A percentile compares a stretch with the other conserved stretches of the same genome.
Conservation (phyloP, 1,284 basidiomycete species). For the Ganoderma sinense region DNA sequence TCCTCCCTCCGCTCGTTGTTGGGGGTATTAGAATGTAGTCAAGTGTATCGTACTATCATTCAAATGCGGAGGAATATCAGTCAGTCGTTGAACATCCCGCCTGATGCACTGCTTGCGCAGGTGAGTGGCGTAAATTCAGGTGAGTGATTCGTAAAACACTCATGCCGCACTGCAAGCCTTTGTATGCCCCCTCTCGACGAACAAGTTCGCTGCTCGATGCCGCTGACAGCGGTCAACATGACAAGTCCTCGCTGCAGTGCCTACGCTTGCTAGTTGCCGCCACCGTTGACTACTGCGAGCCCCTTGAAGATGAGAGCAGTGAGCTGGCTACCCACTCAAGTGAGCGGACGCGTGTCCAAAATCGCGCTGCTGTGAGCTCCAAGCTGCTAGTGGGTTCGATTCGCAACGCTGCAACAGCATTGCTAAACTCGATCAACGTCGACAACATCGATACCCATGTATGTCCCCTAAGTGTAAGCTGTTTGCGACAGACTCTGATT, state of each 20-base stretch:
- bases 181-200: conserved; percentile 13
- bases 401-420: conserved; percentile 4
- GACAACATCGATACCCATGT: not conserved
- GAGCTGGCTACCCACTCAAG: not conserved
- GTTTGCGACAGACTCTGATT: not conserved
- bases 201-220: not conserved
- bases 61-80: conserved; percentile 29
- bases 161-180: conserved; percentile 26
- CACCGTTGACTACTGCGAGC: conserved; percentile 18
- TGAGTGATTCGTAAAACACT: conserved; percentile 24
- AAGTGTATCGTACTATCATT: conserved; percentile 29
- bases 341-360: conserved; percentile 15
- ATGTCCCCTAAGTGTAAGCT: not conserved
- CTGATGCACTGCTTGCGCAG: conserved; percentile 31
- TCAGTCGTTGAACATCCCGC: conserved; percentile 21
- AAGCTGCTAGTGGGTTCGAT: conserved; percentile 16
- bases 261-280: conserved; percentile 22
- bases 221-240: not conserved
- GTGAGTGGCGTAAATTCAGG: conserved; percentile 29
- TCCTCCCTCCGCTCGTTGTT: conserved; percentile 19
- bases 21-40: conserved; percentile 27
- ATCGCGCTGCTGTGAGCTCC: conserved; percentile 9
- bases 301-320: not conserved
- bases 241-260: conserved; percentile 9
- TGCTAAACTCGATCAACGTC: conserved; percentile 9